Percentiles rank a stretch among this genome's conserved stretches.
These are phyloP conservation scores for Chionographis japonica DNA, from an alignment of 106 monocot genomes.

Conservation along the genomic window DNA sequence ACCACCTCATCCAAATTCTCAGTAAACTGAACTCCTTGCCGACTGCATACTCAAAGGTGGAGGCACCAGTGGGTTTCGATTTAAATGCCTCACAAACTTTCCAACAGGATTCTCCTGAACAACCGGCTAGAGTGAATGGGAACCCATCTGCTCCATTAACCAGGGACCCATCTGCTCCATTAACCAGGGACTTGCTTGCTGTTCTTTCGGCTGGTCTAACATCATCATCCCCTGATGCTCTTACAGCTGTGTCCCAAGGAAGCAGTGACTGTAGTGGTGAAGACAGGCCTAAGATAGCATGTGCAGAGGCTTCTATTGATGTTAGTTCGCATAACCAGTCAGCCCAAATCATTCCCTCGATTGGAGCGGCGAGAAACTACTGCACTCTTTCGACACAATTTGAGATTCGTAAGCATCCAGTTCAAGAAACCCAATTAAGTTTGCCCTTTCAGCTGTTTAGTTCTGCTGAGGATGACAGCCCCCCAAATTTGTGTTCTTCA, in stretches of 20 bases:
- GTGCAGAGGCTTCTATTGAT: slow-evolving; percentile 6
- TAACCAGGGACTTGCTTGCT: slow-evolving; percentile 32
- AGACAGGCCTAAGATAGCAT: slow-evolving; percentile 18
- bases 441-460: slow-evolving; percentile 34
- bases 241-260: slow-evolving; percentile 16
- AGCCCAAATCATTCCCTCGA: not conserved
- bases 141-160: slow-evolving; percentile 23
- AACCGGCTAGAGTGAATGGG: not conserved
- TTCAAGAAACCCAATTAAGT: slow-evolving; percentile 3
- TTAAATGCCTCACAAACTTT: slow-evolving; percentile 34
- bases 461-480: slow-evolving; percentile 27
- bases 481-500: slow-evolving; percentile 25
- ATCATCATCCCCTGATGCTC: slow-evolving; percentile 5
- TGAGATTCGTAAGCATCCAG: slow-evolving; percentile 8
- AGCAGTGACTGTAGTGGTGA: slow-evolving; percentile 35
- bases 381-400: not conserved
- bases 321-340: slow-evolving; percentile 10
- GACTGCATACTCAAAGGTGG: not conserved
- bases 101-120: slow-evolving; percentile 3
- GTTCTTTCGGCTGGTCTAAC: slow-evolving; percentile 32
- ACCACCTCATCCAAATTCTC: slow-evolving; percentile 25
- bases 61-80: slow-evolving; percentile 22
- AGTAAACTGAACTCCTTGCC: slow-evolving; percentile 22
- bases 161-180: slow-evolving; percentile 26
- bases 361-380: not conserved